A percentile compares a stretch with the other conserved stretches of the same genome.
Conservation (phyloP, 1,284 basidiomycete genomes). For the Cystobasidium sp. region DNA sequence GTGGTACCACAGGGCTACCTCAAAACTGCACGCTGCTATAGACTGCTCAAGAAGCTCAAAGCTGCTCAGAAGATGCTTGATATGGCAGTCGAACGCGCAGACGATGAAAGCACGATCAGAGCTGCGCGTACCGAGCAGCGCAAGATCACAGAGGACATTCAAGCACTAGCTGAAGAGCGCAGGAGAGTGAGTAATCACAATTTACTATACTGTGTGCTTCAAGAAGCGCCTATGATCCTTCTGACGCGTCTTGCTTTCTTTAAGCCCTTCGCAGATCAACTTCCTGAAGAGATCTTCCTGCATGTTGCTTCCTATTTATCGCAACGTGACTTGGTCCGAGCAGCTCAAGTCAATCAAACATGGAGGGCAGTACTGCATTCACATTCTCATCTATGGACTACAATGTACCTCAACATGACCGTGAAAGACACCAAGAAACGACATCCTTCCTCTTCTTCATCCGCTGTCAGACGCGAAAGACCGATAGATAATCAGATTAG, state of each 20-base stretch:
- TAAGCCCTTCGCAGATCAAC: slow-evolving; percentile 23
- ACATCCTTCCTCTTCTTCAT: no score
- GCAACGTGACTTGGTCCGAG: slow-evolving; percentile 14
- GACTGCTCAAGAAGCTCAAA: slow-evolving; percentile 30
- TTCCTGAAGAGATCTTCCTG: slow-evolving; percentile 37
- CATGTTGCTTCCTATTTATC: slow-evolving; percentile 30
- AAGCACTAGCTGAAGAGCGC: background rate
- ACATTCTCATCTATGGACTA: slow-evolving; percentile 24
- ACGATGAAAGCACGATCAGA: slow-evolving; percentile 16
- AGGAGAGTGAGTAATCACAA: background rate
- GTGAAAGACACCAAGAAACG: background rate
- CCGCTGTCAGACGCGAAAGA: no score
- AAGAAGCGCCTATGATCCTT: no score
- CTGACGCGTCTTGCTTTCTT: background rate
- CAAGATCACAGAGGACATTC: slow-evolving; percentile 3
- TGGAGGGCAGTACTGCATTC: slow-evolving; percentile 28
- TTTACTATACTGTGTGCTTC: background rate
- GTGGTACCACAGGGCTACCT: no score
- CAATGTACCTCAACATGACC: slow-evolving; percentile 11
- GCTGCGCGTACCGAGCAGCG: slow-evolving; percentile 30
- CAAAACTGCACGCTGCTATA: slow-evolving; percentile 40
- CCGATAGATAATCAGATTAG: background rate
- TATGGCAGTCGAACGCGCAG: slow-evolving; percentile 21
- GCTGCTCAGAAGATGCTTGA: slow-evolving; percentile 38
- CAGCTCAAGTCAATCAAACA: slow-evolving; percentile 29